phyloP scores from a whole-genome alignment of 1,139 yeast genomes.

The Hemisphaericaspora subhashii region DNA sequence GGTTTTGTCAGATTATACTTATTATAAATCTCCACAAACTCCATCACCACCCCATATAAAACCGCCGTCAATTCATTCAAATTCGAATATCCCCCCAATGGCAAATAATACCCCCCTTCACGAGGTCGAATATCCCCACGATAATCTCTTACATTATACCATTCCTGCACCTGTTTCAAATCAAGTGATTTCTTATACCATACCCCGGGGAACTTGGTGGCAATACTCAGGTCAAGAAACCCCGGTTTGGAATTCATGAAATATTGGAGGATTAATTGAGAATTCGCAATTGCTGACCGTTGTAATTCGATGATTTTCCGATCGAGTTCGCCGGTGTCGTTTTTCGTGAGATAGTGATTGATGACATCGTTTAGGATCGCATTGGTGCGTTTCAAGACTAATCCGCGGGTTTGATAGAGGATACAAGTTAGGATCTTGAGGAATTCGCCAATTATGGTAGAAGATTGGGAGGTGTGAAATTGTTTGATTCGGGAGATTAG shows the following conservation, averaged over 20 bases:
- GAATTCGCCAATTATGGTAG: conserved; percentile 22
- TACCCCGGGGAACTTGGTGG: conserved; percentile 33
- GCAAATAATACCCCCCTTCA: conserved; percentile 32
- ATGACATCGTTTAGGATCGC: conserved; percentile 26
- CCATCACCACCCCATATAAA: conserved; percentile 30
- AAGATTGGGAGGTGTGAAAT: conserved; percentile 15
- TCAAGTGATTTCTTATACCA: conserved; percentile 28
- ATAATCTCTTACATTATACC: conserved; percentile 10
- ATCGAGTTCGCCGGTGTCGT: conserved; percentile 17
- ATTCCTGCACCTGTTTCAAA: conserved; percentile 14
- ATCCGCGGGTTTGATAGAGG: conserved; percentile 29
- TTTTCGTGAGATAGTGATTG: conserved; percentile 23
- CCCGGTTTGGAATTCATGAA: conserved; percentile 29
- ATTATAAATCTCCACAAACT: conserved; percentile 32
- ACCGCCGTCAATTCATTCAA: conserved; percentile 35
- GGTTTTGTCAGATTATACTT: conserved; percentile 13
- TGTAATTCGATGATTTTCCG: conserved; percentile 32
- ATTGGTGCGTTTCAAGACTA: conserved; percentile 32
- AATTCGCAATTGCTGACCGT: conserved; percentile 26
- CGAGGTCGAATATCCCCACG: conserved; percentile 17
- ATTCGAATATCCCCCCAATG: conserved; percentile 39
- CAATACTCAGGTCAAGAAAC: conserved; percentile 28
- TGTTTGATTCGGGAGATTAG: conserved; percentile 25
- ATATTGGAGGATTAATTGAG: conserved; percentile 21
- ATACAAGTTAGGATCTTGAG: conserved; percentile 31